Evolutionary conservation across 371 early-diverging fungal species (phyloP), one percentile per base, ranked within the genome.

Genomic region (Mortierella sp.): DNA sequence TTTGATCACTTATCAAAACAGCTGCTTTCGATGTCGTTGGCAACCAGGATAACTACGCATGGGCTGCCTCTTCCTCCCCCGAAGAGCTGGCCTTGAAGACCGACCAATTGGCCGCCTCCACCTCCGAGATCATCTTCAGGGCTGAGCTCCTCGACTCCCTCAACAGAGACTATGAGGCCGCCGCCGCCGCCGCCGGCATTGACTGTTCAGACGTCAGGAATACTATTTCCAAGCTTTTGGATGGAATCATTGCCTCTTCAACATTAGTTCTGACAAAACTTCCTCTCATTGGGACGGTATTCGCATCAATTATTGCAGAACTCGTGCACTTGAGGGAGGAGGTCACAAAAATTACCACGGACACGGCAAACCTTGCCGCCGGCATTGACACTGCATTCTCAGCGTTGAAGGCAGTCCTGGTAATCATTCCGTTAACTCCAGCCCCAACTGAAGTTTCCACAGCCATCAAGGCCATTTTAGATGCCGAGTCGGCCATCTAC

Each of bases 111-210:
- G 28, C 44, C 47, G 71, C 45, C 4, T 28, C n/a, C 28, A 14
- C 26, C 47, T 14, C 71, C 47, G 71, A 71, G 71, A 45, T 71
- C 19, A 7, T n/a, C 13, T 71, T 71, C 47, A 26, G 71, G 8
- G 28, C 47, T 38, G 48, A 71, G 24, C 71, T 71, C 14, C 26
- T 71, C 71, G 26, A 45, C 14, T 71, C 71, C n/a, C 68, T 71
- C 47, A 47, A 11, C 71, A 19, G 24, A 21, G 71, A 47, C 2
- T 48, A 28, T 16, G 28, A 47, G 13, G 71, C 44, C 9, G 26
- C 47, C 5, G 14, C 2, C 14, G 71, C 44, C 9, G 9, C 28
- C 13, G 26, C 47, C 5, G 26, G 11, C 14, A 9, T 71, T 3
- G 68, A 65, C 2, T 65, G 71, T 71, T 3, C 13, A 26, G 48